These are phyloP conservation scores for Phyllachora maydis DNA, from an alignment of 2,329 filamentous ascomycete species.

Conservation along the genomic window DNA sequence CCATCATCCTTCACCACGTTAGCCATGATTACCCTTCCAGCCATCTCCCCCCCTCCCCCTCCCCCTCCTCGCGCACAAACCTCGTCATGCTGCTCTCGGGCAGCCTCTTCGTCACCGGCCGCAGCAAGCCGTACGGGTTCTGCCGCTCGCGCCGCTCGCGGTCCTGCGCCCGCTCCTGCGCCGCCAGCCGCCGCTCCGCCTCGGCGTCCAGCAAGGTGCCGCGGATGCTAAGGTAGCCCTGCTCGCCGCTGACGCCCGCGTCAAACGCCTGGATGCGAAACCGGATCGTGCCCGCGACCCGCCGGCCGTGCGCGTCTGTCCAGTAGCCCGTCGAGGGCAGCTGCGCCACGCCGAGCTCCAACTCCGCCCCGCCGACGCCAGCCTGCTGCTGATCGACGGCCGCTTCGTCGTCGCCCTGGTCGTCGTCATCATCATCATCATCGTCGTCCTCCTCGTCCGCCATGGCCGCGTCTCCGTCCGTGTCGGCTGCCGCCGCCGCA, in stretches of 20 bases:
- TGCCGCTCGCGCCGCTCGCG: slow-evolving; percentile 15
- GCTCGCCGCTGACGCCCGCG: slow-evolving; percentile 50
- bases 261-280: slow-evolving; percentile 79
- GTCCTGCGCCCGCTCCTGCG: slow-evolving; percentile 24
- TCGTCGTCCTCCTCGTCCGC: slow-evolving; percentile 4
- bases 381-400: slow-evolving; percentile 27
- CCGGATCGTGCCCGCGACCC: slow-evolving; percentile 46
- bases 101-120: slow-evolving; percentile 13
- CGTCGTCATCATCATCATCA: slow-evolving; percentile 5
- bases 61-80: slow-evolving; percentile 23
- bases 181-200: slow-evolving; percentile 39
- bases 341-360: slow-evolving; percentile 26
- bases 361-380: slow-evolving; percentile 25
- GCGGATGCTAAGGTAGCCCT: slow-evolving; percentile 67
- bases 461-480: slow-evolving; percentile 8
- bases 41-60: slow-evolving; percentile 20
- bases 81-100: slow-evolving; percentile 37
- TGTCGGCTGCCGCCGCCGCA: slow-evolving; percentile 11
- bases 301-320: slow-evolving; percentile 48
- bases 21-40: too few relatives aligned
- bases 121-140: slow-evolving; percentile 10
- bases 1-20: too few relatives aligned
- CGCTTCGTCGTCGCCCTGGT: slow-evolving; percentile 11
- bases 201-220: slow-evolving; percentile 62
- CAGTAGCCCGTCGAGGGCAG: slow-evolving; percentile 49